Conservation (phyloP, 2,329 filamentous ascomycete genomes). For the Aspergillus thermomutatus region DNA sequence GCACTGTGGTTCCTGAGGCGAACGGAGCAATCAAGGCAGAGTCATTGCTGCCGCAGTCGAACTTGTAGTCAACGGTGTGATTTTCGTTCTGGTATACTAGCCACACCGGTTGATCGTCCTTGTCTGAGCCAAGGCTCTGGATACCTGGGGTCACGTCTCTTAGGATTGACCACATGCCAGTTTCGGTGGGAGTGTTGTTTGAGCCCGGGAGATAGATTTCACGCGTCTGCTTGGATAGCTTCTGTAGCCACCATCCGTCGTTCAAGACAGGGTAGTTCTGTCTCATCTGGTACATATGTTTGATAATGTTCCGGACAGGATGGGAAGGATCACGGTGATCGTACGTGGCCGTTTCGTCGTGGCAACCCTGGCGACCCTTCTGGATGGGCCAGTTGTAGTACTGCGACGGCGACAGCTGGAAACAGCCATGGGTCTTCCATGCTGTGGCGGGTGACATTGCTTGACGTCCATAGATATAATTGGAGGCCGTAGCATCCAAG, state of each 20-base stretch:
- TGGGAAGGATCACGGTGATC: conserved; percentile 63
- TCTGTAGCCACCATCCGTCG: conserved; percentile 55
- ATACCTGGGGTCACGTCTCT: conserved; percentile 49
- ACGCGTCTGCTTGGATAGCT: conserved; percentile 56
- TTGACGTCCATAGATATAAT: conserved; percentile 64
- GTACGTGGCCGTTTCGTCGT: conserved; percentile 54
- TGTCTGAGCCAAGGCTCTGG: conserved; percentile 48
- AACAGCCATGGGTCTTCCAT: conserved; percentile 65
- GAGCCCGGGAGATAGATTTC: conserved; percentile 53
- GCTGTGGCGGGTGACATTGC: conserved; percentile 60
- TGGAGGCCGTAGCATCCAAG: conserved; percentile 60
- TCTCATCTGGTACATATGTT: conserved; percentile 60
- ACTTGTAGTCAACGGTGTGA: conserved; percentile 51
- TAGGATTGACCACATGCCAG: conserved; percentile 59
- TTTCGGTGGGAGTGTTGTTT: conserved; percentile 52
- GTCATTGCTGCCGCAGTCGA: conserved; percentile 53
- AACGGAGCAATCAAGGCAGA: conserved; percentile 57
- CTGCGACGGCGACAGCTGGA: conserved; percentile 53
- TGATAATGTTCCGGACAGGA: conserved; percentile 59
- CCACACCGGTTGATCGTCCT: conserved; percentile 47
- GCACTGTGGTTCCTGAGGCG: conserved; percentile 52
- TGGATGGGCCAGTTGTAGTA: conserved; percentile 59
- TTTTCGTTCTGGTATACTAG: conserved; percentile 47
- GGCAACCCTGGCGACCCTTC: conserved; percentile 52
- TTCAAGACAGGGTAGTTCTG: conserved; percentile 56